Conservation (phyloP, 2,329 filamentous ascomycete species). For the Zopfia rhizophila region DNA sequence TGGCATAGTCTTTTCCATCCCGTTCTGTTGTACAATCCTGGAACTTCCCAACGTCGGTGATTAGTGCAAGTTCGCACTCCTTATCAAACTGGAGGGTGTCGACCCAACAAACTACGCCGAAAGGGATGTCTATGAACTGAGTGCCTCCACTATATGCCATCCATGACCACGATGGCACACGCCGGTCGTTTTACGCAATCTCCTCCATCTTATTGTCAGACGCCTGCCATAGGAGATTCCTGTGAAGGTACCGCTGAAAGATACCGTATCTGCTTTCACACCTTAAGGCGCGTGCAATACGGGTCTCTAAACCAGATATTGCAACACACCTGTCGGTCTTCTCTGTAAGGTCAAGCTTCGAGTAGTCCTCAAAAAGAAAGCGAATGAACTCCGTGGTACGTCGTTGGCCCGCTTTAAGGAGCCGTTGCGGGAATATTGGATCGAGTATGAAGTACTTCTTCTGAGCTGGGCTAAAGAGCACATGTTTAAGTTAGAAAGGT, state of each 20-base stretch:
- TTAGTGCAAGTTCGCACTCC: constrained; percentile 20
- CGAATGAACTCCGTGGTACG: too few relatives aligned
- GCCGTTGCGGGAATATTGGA: too few relatives aligned
- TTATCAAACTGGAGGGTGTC: constrained; percentile 3
- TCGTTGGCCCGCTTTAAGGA: too few relatives aligned
- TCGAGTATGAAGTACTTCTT: too few relatives aligned
- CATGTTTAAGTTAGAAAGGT: too few relatives aligned
- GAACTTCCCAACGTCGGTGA: constrained; percentile 6
- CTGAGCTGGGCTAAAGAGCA: too few relatives aligned
- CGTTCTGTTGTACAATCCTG: constrained; percentile 4
- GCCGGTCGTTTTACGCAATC: not conserved
- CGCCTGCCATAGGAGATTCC: constrained; percentile 8
- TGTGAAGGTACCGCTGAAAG: constrained; percentile 9
- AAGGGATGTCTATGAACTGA: constrained; percentile 8
- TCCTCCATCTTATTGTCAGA: not conserved
- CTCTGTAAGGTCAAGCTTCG: constrained; percentile 5
- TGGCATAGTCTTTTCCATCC: constrained; percentile 2
- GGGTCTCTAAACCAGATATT: constrained; percentile 10
- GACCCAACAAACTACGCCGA: constrained; percentile 6
- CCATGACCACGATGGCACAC: constrained; percentile 28
- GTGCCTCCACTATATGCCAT: constrained; percentile 21
- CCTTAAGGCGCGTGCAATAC: constrained; percentile 1
- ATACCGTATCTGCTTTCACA: constrained; percentile 4
- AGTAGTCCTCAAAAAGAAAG: constrained; percentile 8
- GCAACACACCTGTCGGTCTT: constrained; percentile 8